A percentile compares a stretch with the other conserved stretches of the same genome.
phyloP scores from a whole-genome alignment of 176 grass and related monocot species.

The Oropetium thomaeum region DNA sequence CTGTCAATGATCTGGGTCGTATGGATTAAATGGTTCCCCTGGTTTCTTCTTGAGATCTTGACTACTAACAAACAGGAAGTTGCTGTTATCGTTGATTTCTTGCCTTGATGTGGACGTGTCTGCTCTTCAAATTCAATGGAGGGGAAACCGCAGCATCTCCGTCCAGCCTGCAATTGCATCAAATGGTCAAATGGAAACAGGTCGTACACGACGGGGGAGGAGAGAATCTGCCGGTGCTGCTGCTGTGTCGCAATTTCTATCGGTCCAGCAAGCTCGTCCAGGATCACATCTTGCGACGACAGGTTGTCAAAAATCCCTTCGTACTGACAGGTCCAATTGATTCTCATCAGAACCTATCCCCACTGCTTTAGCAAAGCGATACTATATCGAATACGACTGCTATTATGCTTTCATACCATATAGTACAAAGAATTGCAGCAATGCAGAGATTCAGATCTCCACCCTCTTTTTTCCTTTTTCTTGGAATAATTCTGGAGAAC shows the following conservation, averaged over 20 bases:
- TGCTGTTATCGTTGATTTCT: background rate
- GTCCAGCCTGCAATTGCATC: background rate
- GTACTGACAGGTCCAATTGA: background rate
- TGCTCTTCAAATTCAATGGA: background rate
- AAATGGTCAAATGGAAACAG: too few species aligned
- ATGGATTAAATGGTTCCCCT: background rate
- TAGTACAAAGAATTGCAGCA: background rate
- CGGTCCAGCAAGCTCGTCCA: background rate
- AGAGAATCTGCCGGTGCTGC: background rate
- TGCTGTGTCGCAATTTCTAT: background rate
- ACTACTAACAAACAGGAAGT: background rate
- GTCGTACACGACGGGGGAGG: slow-evolving; percentile 3
- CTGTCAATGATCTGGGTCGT: background rate
- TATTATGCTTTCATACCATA: too few species aligned
- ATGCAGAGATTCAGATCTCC: background rate
- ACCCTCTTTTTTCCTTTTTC: background rate
- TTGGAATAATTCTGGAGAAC: background rate
- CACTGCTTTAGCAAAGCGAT: background rate
- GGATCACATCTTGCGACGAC: background rate
- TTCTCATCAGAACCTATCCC: background rate
- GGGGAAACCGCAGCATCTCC: background rate
- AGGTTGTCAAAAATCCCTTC: background rate
- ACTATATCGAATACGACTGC: background rate
- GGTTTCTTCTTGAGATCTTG: background rate
- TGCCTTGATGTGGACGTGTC: slow-evolving; percentile 4